phyloP scores from a whole-genome alignment of 305 asterid genomes.

The Salvia sclarea region DNA sequence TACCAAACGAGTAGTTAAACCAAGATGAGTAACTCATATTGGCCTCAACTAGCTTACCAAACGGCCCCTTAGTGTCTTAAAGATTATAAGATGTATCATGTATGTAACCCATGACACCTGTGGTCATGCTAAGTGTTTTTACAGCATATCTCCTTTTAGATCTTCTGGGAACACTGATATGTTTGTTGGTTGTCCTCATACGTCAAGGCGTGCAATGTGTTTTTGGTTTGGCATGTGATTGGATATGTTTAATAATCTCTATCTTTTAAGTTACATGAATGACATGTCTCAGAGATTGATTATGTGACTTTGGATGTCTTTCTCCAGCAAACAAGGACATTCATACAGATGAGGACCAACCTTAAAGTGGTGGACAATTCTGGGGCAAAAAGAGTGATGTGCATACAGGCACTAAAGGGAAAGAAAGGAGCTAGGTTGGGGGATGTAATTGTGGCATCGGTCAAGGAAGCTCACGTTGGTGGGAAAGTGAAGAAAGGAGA shows the following conservation, averaged over 20 bases:
- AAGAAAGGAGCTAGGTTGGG: constrained; percentile 91
- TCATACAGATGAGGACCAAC: constrained; percentile 86
- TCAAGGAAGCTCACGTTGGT: constrained; percentile 77
- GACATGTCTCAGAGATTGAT: background rate
- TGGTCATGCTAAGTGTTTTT: background rate
- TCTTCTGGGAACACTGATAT: background rate
- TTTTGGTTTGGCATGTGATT: background rate
- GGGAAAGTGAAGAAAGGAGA: constrained; percentile 93
- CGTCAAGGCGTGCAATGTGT: background rate
- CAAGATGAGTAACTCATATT: too few relatives aligned
- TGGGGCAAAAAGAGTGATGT: constrained; percentile 80
- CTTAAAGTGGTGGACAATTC: constrained; percentile 92
- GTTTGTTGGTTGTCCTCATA: background rate
- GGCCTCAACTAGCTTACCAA: too few relatives aligned
- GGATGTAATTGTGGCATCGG: constrained; percentile 78
- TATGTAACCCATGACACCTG: background rate
- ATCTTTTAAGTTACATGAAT: background rate
- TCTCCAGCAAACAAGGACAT: constrained; percentile 73
- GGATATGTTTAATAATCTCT: background rate
- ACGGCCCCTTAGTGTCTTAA: background rate
- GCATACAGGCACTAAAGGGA: constrained; percentile 88
- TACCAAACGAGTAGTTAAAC: too few relatives aligned
- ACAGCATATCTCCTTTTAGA: background rate
- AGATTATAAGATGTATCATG: background rate
- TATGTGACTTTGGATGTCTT: constrained; percentile 9